These are phyloP conservation scores for Lunularia cruciata DNA, from an alignment of 225 moss, liverwort and hornwort genomes.

Conservation along the genomic window DNA sequence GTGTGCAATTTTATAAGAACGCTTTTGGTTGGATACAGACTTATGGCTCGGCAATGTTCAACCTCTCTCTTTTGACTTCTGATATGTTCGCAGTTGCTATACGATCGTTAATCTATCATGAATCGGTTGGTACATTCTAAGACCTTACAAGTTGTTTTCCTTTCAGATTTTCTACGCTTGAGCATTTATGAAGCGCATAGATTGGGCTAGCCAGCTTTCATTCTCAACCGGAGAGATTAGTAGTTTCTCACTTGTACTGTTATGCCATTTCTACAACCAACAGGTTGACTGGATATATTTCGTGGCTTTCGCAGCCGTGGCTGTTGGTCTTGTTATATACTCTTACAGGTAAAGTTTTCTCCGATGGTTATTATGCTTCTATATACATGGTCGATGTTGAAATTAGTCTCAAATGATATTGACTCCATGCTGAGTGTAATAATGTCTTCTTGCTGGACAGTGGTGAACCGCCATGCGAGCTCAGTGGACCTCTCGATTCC, in stretches of 20 bases:
- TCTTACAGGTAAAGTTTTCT: slow-evolving; percentile 7
- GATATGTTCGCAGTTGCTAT: slow-evolving; percentile 83
- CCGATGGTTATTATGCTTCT: too few relatives aligned
- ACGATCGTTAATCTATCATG: slow-evolving; percentile 55
- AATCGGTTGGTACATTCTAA: slow-evolving; percentile 24
- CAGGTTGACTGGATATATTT: slow-evolving; percentile 28
- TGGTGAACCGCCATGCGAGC: slow-evolving; percentile 11
- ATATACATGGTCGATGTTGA: too few relatives aligned
- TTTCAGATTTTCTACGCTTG: too few relatives aligned
- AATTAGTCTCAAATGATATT: too few relatives aligned
- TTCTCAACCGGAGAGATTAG: too few relatives aligned
- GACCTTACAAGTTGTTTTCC: too few relatives aligned
- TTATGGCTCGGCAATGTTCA: slow-evolving; percentile 69
- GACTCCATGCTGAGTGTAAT: too few relatives aligned
- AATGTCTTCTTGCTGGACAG: background rate
- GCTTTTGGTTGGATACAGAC: slow-evolving; percentile 35
- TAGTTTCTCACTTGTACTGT: background rate
- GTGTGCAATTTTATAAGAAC: too few relatives aligned
- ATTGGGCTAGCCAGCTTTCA: too few relatives aligned
- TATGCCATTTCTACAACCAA: too few relatives aligned
- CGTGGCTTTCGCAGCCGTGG: slow-evolving; percentile 22
- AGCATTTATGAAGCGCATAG: too few relatives aligned
- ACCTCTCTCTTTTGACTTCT: slow-evolving; percentile 71
- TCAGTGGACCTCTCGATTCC: background rate
- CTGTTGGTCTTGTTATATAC: slow-evolving; percentile 19